phyloP scores from a whole-genome alignment of 2,329 filamentous ascomycete genomes.

The Fusarium oligoseptatum region DNA sequence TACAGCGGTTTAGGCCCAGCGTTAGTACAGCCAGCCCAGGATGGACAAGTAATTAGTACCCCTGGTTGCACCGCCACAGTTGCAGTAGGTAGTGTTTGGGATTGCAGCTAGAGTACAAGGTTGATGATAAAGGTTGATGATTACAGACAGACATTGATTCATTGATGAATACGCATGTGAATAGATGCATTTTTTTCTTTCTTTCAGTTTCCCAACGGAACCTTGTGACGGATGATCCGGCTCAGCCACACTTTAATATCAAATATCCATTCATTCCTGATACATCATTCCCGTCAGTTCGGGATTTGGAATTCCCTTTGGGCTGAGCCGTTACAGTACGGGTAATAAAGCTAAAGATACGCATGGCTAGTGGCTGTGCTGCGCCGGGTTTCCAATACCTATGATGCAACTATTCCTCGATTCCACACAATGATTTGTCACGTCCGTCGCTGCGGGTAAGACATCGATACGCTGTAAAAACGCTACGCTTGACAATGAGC shows the following conservation, averaged over 20 bases:
- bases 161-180: constrained; percentile 1
- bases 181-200: neutral
- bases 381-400: neutral
- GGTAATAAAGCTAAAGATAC: neutral
- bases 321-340: neutral
- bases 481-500: neutral
- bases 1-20: constrained; percentile 35
- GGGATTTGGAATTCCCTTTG: neutral
- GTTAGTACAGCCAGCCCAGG: constrained; percentile 22
- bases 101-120: neutral
- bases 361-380: neutral
- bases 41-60: constrained; percentile 28
- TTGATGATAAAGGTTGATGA: neutral
- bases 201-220: neutral
- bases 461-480: neutral
- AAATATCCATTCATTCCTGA: neutral
- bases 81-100: neutral
- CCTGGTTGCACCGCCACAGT: constrained; percentile 29
- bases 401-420: constrained; percentile 9
- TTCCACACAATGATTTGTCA: constrained; percentile 41
- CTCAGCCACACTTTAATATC: neutral
- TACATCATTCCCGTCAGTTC: neutral
- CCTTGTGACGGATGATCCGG: neutral
- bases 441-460: constrained; percentile 7
- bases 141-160: neutral